Evolutionary conservation across 768 basidiomycete genomes (phyloP), one percentile per base, ranked within the genome.

Genomic region (Pisolithus tinctorius): DNA sequence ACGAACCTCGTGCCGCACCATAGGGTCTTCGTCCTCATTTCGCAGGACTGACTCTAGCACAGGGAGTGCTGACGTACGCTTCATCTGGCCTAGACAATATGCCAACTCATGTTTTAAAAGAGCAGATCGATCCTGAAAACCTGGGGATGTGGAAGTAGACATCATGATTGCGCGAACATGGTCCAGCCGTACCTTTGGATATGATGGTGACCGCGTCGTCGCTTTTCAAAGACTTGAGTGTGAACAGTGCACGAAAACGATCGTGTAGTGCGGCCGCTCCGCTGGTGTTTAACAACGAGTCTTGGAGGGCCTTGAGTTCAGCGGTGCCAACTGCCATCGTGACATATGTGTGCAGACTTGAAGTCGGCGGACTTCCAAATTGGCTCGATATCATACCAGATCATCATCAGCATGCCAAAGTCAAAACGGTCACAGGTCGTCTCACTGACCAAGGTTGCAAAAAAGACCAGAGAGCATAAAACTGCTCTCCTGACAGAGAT

Each of bases 81-180:
- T 84, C 70, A 94, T 87, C 69, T 99, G 96, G 0, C 96, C 96
- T 3, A 99, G 78, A 61, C 93, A 94, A 66, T 98, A 99, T 1
- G 96, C 96, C 2, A 99, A 78, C 63, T 99, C 96, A 66, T 99
- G 96, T 63, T 97, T 97, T 30, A 99, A 77, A 53, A 99, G 68
- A 8, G 93, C 89, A 40, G 93, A 96, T 5, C 82, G 77, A 66
- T 97, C 94, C 31, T 70, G 67, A 64, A 99, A 91, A 26, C 87
- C 94, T 94, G 59, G 54, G 6, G 58, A 51, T 6, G 40, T 14
- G 26, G 29, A 3, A 53, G 58, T 1, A 20, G 50, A 52, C 27
- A 16, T n/a, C 14, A 11, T n/a, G 26, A 29, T 29, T 40, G 39
- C 11, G n/a, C 30, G 25, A 48, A 30, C 20, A 20, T 20, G 51